A percentile compares a stretch with the other conserved stretches of the same genome.
These are phyloP conservation scores for Lentinula guzmanii DNA, from an alignment of 768 basidiomycete species.

Conservation along the genomic window DNA sequence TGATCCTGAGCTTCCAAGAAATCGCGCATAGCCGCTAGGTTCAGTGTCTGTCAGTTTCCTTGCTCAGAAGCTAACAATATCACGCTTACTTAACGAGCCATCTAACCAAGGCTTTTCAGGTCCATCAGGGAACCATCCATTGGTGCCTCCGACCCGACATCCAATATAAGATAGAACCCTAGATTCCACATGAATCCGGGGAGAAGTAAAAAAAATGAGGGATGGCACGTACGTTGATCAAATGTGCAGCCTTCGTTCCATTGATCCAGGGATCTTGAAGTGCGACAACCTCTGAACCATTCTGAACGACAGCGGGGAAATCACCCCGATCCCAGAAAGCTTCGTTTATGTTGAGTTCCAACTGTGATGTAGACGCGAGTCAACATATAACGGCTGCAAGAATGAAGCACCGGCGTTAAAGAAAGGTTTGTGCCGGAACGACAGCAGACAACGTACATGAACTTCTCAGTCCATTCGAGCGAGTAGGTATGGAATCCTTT, in stretches of 20 bases:
- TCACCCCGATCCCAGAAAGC: slow-evolving; percentile 77
- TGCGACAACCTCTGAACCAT: slow-evolving; percentile 58
- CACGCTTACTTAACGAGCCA: slow-evolving; percentile 45
- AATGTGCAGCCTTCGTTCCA: slow-evolving; percentile 74
- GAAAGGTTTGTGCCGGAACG: not conserved
- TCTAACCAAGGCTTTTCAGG: slow-evolving; percentile 81
- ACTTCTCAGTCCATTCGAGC: slow-evolving; percentile 79
- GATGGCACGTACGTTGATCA: slow-evolving; percentile 45
- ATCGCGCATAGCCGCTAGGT: slow-evolving; percentile 60
- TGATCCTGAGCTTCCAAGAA: slow-evolving; percentile 52
- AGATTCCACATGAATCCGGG: not conserved
- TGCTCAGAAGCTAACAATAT: not conserved
- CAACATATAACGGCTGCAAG: slow-evolving; percentile 70
- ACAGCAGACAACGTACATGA: slow-evolving; percentile 48
- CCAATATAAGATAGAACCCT: slow-evolving; percentile 85
- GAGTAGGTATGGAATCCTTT: slow-evolving; percentile 76
- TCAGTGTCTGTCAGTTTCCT: not conserved
- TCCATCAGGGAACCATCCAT: slow-evolving; percentile 90
- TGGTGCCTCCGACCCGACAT: slow-evolving; percentile 83
- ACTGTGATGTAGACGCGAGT: slow-evolving; percentile 70
- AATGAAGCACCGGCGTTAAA: slow-evolving; percentile 18
- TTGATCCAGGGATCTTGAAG: slow-evolving; percentile 70
- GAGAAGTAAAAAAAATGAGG: not conserved
- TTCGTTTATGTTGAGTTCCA: slow-evolving; percentile 57
- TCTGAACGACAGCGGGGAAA: slow-evolving; percentile 62